Base-by-base conservation (phyloP, 78 protist genomes). In the Speleostelium caveatum region DNA sequence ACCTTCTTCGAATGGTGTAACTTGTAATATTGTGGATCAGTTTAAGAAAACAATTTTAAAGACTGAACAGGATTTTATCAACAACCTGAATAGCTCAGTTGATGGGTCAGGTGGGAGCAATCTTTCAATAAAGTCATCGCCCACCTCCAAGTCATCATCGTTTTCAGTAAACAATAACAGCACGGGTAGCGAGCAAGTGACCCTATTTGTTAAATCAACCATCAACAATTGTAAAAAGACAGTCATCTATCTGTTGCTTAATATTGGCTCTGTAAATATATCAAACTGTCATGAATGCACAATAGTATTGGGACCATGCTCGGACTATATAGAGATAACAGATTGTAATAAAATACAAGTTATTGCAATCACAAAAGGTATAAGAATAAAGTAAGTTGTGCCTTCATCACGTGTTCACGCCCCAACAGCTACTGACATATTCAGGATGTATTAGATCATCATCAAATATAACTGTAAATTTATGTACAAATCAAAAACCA, bases 401-500 rank as follows among this genome's bases (percentile, higher is more conserved):
- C 2, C 19, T 30, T 8, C 61, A 73, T 4, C 28, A 53, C 14
- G 8, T 33, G 4, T 32, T 58, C 16, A 58, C 8, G 8, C 28
- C 2, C 51, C 26, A 28, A 58, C 2, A 19, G 24, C 6, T 56
- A 73, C n/a, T 73, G 17, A 19, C 7, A 69, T 3, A 8, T 74
- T 45, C 21, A 8, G 35, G 28, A 30, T 28, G 5, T 16, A 42
- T 42, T 35, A 79, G 89, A 30, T 69, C 91, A 71, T 83, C 91
- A 28, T 36, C 38, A 22, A 59, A 36, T 41, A 83, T 83, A 28
- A 55, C 65, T 41, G 32, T 83, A 60, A 39, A 59, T 59, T 51
- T 83, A 38, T 83, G 91, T 83, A 39, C 73, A 41, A 83, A 83
- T 71, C 79, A 69, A 45, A 83, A 69, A 69, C 91, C 91, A 49